These are phyloP conservation scores for Suillus brevipes DNA, from an alignment of 768 basidiomycete species.

Conservation along the genomic window DNA sequence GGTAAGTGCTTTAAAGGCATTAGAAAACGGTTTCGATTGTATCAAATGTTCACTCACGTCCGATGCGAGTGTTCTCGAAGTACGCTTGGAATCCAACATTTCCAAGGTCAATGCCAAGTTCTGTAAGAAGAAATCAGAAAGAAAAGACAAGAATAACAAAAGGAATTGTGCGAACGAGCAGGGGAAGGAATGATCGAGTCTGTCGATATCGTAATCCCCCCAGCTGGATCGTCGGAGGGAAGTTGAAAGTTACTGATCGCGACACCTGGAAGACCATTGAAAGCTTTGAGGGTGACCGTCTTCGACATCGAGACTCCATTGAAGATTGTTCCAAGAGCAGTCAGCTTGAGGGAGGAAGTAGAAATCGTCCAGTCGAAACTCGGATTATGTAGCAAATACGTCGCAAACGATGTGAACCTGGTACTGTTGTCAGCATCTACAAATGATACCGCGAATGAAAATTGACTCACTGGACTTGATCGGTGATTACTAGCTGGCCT, in stretches of 20 bases:
- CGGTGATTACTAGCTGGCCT: conserved; percentile 56
- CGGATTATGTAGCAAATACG: conserved; percentile 61
- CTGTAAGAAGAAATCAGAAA: conserved; percentile 33
- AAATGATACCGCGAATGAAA: background rate
- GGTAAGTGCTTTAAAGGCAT: conserved; percentile 46
- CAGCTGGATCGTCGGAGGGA: conserved; percentile 64
- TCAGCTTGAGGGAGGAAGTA: conserved; percentile 59
- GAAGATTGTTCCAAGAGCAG: conserved; percentile 68
- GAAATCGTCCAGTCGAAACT: conserved; percentile 72
- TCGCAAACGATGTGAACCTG: conserved; percentile 68
- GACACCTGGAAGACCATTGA: conserved; percentile 69
- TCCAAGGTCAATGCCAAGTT: conserved; percentile 70
- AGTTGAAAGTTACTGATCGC: conserved; percentile 71
- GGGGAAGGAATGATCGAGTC: conserved; percentile 65
- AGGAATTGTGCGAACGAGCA: conserved; percentile 49
- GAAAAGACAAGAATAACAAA: conserved; percentile 16
- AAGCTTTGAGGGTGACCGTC: conserved; percentile 63
- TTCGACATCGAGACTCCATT: conserved; percentile 64
- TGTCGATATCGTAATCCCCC: conserved; percentile 71
- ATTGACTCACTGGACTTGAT: conserved; percentile 45
- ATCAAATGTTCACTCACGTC: conserved; percentile 47
- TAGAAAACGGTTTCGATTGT: background rate
- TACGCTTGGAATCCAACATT: conserved; percentile 61
- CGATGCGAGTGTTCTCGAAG: conserved; percentile 56
- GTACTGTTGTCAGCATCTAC: conserved; percentile 2